Percentiles rank a stretch among this genome's conserved stretches.
Evolutionary conservation across 2,329 filamentous ascomycete species (phyloP).

Genomic region (Cytospora leucostoma): DNA sequence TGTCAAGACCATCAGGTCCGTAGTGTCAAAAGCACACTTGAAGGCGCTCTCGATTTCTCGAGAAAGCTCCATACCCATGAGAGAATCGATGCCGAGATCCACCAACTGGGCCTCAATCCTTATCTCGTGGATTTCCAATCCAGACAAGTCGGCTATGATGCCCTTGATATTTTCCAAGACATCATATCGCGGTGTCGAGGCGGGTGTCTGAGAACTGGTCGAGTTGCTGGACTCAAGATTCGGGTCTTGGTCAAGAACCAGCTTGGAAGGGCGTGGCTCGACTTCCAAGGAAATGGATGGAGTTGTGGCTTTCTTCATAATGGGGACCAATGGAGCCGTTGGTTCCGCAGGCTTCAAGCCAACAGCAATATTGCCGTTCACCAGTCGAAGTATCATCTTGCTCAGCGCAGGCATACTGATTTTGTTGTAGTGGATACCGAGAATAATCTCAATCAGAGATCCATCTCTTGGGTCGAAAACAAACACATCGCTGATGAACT

Average conservation of each 20-base stretch:
- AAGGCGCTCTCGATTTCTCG: constrained; percentile 45
- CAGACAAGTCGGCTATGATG: constrained; percentile 13
- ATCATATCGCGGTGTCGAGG: neutral
- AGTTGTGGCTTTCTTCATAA: neutral
- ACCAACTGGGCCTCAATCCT: constrained; percentile 39
- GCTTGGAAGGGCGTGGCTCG: neutral
- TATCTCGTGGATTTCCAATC: constrained; percentile 39
- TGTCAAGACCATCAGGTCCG: constrained; percentile 9
- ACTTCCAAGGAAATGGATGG: neutral
- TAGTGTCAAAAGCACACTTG: constrained; percentile 31
- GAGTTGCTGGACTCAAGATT: neutral
- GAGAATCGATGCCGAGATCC: constrained; percentile 51
- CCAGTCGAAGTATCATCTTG: constrained; percentile 33
- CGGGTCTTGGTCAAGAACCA: neutral
- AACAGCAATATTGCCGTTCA: neutral
- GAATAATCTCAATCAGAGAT: constrained; percentile 36
- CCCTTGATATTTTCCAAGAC: neutral
- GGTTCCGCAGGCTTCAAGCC: neutral
- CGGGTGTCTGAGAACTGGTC: neutral
- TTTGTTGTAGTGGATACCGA: constrained; percentile 37
- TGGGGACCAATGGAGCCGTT: neutral
- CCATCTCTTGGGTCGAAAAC: constrained; percentile 37
- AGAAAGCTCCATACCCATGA: constrained; percentile 51
- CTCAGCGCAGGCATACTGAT: constrained; percentile 35
- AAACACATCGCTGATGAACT: constrained; percentile 39